phyloP scores from a whole-genome alignment of 768 basidiomycete genomes.

The Suillus weaverae region DNA sequence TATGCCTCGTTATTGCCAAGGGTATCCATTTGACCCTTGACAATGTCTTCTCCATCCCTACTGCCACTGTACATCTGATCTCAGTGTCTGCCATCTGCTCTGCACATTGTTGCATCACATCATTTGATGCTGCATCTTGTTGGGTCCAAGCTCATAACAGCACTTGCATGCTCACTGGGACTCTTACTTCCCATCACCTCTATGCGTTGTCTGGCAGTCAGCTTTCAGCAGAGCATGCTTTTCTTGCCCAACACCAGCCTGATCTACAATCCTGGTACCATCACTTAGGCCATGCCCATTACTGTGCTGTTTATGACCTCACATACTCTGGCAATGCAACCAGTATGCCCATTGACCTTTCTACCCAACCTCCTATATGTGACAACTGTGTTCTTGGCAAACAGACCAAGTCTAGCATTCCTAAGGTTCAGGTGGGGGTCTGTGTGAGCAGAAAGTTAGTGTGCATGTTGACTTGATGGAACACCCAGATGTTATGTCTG shows the following conservation, averaged over 20 bases:
- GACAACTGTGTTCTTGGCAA: slow-evolving; percentile 4
- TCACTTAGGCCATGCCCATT: slow-evolving; percentile 29
- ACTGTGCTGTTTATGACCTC: slow-evolving; percentile 27
- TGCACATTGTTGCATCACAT: slow-evolving; percentile 4
- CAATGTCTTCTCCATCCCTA: slow-evolving; percentile 21
- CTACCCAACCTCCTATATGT: slow-evolving; percentile 4
- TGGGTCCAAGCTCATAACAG: background rate
- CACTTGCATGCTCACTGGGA: background rate
- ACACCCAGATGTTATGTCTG: no score
- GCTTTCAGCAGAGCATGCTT: slow-evolving; percentile 16
- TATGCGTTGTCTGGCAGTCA: background rate
- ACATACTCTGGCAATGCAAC: background rate
- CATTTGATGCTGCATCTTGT: slow-evolving; percentile 19
- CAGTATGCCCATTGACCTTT: slow-evolving; percentile 10
- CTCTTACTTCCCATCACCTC: background rate
- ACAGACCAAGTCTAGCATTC: background rate
- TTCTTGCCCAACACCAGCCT: slow-evolving; percentile 9
- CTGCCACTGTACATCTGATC: slow-evolving; percentile 18
- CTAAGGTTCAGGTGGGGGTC: background rate
- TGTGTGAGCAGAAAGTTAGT: background rate
- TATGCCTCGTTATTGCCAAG: slow-evolving; percentile 18
- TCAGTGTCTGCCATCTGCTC: slow-evolving; percentile 21
- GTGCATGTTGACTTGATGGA: no score
- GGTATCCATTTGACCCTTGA: slow-evolving; percentile 11
- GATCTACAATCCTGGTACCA: slow-evolving; percentile 30